Evolutionary conservation across 1,284 basidiomycete genomes (phyloP), one percentile per base, ranked within the genome.

Genomic region (Cutaneotrichosporon sp.): DNA sequence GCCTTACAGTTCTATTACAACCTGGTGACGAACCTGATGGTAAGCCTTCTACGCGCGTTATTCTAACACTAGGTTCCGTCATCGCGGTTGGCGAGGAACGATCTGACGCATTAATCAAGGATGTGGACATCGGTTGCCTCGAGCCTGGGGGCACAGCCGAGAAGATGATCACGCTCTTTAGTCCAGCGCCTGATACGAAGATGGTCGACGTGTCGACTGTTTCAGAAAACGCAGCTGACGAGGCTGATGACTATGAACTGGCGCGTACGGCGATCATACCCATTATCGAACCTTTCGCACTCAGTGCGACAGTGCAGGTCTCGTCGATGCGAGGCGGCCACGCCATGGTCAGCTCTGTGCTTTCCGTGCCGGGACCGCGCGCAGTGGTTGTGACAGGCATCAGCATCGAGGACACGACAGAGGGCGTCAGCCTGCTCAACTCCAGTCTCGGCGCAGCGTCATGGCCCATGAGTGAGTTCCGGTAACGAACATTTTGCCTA

Each of bases 21-120:
- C 88, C 89, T 3, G 81, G 82, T 1, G 86, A 88, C 59, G 88
- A 90, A 57, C 82, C 83, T 52, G 82, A 86, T 20, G 80, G 88
- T 88, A 58, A 35, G 82, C 76, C 17, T 16, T 3, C 17, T 7
- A 19, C 27, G 11, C 4, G 6, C 26, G 17, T 8, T 17, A 19
- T n/a, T n/a, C 42, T 44, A 10, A 29, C 27, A 44, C 4, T 17
- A 44, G 42, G 44, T 14, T 16, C 49, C 24, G 55, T 51, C 2
- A 54, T 69, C 51, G 20, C 39, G 1, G 14, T 61, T 6, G 60
- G 52, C n/a, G 49, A 56, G 10, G 27, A 58, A 6, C n/a, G 39
- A 14, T 60, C 65, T 2, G 49, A 52, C 1, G 33, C 53, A 0
- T 27, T 66, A 10, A 22, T 70, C 27, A 55, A 65, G 38, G 61